These are phyloP conservation scores for Groenewaldozyma auringiensis DNA, from an alignment of 1,139 yeast species.

Conservation along the genomic window DNA sequence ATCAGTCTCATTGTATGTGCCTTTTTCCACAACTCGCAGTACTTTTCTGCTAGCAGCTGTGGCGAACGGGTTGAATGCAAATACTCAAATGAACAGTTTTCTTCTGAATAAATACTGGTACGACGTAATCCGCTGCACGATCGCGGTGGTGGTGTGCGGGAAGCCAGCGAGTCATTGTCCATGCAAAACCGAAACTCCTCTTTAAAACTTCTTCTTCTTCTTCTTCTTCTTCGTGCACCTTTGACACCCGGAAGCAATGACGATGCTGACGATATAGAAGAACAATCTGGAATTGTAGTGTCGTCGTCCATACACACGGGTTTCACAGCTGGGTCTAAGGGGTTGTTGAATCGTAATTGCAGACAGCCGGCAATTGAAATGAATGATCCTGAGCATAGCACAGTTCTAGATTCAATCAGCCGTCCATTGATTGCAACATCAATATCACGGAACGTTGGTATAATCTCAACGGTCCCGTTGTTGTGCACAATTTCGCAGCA, in stretches of 20 bases:
- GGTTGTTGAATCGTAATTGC: conserved; percentile 25
- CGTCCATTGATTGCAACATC: conserved; percentile 23
- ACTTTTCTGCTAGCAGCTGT: not conserved
- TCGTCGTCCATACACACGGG: not conserved
- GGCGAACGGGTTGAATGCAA: not conserved
- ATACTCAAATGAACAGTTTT: not conserved
- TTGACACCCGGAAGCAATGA: no score
- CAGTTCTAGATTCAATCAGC: conserved; percentile 11
- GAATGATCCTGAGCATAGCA: conserved; percentile 22
- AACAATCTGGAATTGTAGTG: not conserved
- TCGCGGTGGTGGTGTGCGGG: not conserved
- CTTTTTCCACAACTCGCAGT: conserved; percentile 3
- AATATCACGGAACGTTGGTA: conserved; percentile 7
- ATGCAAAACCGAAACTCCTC: no score
- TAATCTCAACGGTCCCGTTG: conserved; percentile 16
- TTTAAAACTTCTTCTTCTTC: no score
- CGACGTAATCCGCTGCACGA: not conserved
- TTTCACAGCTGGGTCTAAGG: conserved; percentile 17
- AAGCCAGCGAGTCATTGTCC: not conserved
- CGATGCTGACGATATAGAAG: not conserved
- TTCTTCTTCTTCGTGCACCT: no score
- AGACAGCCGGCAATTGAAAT: conserved; percentile 23
- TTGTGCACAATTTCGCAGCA: conserved; percentile 23
- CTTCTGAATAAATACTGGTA: not conserved
- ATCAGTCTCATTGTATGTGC: conserved; percentile 12